Evolutionary conservation across 1,284 basidiomycete species (phyloP), one percentile per base, ranked within the genome.

Genomic region (Ustilago bromivora): DNA sequence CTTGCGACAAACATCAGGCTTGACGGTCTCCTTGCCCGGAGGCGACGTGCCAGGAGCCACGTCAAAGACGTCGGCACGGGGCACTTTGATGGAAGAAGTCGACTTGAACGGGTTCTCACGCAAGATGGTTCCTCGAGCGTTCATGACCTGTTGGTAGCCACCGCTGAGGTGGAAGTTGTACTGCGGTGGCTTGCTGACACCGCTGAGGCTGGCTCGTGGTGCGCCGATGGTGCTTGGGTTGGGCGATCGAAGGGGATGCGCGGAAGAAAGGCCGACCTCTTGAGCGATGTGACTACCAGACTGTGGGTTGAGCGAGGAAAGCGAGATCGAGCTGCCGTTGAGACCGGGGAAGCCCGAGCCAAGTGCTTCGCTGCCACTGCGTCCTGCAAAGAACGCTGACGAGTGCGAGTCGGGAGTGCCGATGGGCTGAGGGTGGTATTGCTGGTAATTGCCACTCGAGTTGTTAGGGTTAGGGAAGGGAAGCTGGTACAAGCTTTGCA

Each of bases 71-170:
- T 98, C 96, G 36, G 93, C 93, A 76, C 95, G 92, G 31, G 94
- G 90, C 40, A 97, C 94, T 85, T 93, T 94, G 88, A 98, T 93
- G 61, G 92, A 89, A 35, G 92, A 90, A 66, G 92, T 92, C 76
- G 93, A 92, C 88, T 92, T 91, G 79, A 95, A 91, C 4, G 95
- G 95, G 82, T 92, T 92, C 81, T 96, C 94, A 78, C 96, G 93
- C 71, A 97, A 87, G 69, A 98, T 91, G 88, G 93, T 91, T 19
- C 94, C 95, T 58, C 95, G 90, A 56, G 95, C 92, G 63, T 91
- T 89, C 91, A 97, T 93, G 78, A 98, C 96, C 86, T 96, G 93
- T 84, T 94, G 93, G 87, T 95, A 95, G 32, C 92, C 90, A 55
- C 96, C 96, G 69, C 93, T 94, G 77, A 98, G 90, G 86, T 95